A percentile compares a stretch with the other conserved stretches of the same genome.
Evolutionary conservation across 2,329 filamentous ascomycete species (phyloP).

Genomic region (Pseudogymnoascus verrucosus): DNA sequence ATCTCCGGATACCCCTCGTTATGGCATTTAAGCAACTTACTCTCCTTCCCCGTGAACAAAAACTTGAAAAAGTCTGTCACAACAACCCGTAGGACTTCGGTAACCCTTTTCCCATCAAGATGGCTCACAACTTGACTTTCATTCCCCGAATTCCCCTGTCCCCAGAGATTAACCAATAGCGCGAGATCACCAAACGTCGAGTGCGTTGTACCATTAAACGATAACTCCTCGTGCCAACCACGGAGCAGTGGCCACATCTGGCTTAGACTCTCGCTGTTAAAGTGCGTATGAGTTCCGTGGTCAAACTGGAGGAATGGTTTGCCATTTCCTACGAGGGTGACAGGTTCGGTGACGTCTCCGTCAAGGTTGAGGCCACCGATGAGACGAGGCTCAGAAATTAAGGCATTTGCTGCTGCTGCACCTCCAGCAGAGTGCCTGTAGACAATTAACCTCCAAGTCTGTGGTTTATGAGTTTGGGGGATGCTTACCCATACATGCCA

Average conservation of each 20-base stretch:
- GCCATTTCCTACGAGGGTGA: not conserved
- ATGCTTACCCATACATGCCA: not conserved
- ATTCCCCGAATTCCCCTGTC: conserved; percentile 13
- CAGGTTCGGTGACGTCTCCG: conserved; percentile 24
- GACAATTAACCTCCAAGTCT: conserved; percentile 11
- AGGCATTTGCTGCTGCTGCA: conserved; percentile 26
- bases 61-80: conserved; percentile 26
- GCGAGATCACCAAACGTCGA: conserved; percentile 27
- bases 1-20: conserved; percentile 19
- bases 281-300: not conserved
- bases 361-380: conserved; percentile 31
- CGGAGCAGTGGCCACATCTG: conserved; percentile 20
- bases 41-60: conserved; percentile 18
- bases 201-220: conserved; percentile 25
- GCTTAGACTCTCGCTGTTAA: conserved; percentile 18
- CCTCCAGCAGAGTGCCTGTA: conserved; percentile 20
- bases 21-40: conserved; percentile 11
- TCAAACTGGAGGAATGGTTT: not conserved
- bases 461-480: not conserved
- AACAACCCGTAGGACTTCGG: conserved; percentile 25
- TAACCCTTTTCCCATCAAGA: conserved; percentile 22
- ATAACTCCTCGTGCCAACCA: conserved; percentile 28
- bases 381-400: conserved; percentile 26
- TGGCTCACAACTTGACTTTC: conserved; percentile 21
- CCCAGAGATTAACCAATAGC: conserved; percentile 22